Conservation (phyloP, 306 rosid species). For the Dalbergia cochinchinensis region DNA sequence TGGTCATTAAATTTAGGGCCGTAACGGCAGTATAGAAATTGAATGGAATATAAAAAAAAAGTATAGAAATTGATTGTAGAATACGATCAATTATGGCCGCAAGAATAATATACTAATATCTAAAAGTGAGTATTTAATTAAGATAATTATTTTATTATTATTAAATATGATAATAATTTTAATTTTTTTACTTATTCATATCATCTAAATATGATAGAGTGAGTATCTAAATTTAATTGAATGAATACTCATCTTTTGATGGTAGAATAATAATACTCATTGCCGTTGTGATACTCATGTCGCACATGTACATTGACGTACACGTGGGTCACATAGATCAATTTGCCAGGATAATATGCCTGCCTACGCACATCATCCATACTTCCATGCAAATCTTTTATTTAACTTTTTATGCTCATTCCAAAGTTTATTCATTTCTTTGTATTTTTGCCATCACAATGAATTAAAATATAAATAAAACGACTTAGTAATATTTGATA, state of each 20-base stretch:
- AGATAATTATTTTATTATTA: no score
- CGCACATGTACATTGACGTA: constrained; percentile 30
- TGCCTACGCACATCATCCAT: background rate
- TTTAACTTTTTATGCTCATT: background rate
- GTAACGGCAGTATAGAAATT: constrained; percentile 49
- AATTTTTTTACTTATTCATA: no score
- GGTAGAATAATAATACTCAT: no score
- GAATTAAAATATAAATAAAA: background rate
- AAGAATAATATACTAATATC: no score
- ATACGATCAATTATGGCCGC: constrained; percentile 20
- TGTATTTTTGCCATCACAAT: background rate
- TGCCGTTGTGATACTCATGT: constrained; percentile 39
- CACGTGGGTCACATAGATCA: constrained; percentile 27
- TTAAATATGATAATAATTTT: no score
- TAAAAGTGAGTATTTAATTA: no score
- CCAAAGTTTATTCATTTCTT: background rate
- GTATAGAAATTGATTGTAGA: constrained; percentile 47
- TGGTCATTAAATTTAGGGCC: constrained; percentile 66
- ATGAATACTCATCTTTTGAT: no score
- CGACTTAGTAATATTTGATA: no score
- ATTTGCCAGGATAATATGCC: constrained; percentile 5
- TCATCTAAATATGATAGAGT: no score
- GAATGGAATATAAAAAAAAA: constrained; percentile 12
- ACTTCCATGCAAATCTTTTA: constrained; percentile 20
- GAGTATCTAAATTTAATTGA: no score